Conservation (phyloP, 2,329 filamentous ascomycete genomes). For the Paecilomyces dactylethromorphus region DNA sequence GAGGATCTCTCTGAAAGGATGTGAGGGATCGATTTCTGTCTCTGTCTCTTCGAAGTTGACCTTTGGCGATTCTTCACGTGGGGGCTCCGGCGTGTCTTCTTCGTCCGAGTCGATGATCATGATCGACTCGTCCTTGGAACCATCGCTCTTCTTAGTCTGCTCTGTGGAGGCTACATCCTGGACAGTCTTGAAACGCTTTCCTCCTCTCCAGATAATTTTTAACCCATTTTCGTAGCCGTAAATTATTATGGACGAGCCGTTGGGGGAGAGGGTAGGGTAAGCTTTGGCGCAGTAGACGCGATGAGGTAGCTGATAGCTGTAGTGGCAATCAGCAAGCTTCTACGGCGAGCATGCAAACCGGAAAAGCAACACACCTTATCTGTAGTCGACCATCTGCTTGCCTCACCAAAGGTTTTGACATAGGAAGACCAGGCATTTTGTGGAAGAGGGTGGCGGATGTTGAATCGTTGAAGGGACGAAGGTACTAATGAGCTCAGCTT, state of each 20-base stretch:
- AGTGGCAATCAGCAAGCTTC: slow-evolving; percentile 5
- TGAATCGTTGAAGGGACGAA: not conserved
- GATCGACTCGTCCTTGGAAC: slow-evolving; percentile 34
- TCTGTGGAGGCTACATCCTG: slow-evolving; percentile 19
- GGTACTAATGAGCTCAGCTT: not conserved
- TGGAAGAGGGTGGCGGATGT: not conserved
- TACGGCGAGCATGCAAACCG: not conserved
- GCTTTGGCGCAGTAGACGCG: slow-evolving; percentile 50
- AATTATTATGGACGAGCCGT: slow-evolving; percentile 56
- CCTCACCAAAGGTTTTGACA: slow-evolving; percentile 30
- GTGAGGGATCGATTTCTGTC: slow-evolving; percentile 49
- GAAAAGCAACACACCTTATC: slow-evolving; percentile 28
- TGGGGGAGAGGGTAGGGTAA: slow-evolving; percentile 53
- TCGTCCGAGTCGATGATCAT: slow-evolving; percentile 54
- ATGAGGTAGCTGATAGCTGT: slow-evolving; percentile 55
- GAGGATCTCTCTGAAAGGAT: slow-evolving; percentile 48
- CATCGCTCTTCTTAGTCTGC: slow-evolving; percentile 16
- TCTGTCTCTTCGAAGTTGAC: slow-evolving; percentile 49
- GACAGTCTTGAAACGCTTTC: slow-evolving; percentile 39
- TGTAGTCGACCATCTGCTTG: slow-evolving; percentile 34
- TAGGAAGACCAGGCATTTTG: slow-evolving; percentile 28
- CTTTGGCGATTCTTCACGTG: slow-evolving; percentile 12
- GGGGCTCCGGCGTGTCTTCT: slow-evolving; percentile 37
- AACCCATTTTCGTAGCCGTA: slow-evolving; percentile 55
- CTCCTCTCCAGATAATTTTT: slow-evolving; percentile 55